Base-by-base conservation (phyloP, 2,329 filamentous ascomycete genomes). In the Myriangium duriaei region DNA sequence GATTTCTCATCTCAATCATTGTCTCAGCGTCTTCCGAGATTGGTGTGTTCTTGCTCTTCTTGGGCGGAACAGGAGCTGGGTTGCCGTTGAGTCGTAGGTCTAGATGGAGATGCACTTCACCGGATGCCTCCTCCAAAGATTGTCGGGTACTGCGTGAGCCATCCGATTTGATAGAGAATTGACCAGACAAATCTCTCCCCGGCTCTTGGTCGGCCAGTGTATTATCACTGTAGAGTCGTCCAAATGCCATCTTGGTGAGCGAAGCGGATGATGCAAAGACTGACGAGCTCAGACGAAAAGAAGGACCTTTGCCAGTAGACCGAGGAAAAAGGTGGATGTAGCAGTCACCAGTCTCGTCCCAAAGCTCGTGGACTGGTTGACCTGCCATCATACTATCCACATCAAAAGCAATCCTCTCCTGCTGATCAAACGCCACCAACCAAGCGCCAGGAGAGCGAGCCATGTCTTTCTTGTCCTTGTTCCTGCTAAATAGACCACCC, bases 261-360 rank as follows among this genome's bases (percentile, higher is more conserved):
- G 64, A 60, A 2, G 63, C 63, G 4, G 74, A 78, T 18, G 72
- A 67, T 17, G 67, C 63, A 46, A 77, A 73, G 17, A 73, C 59
- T 3, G 68, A 62, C 3, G 73, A 76, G 49, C 76, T 65, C 39
- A 79, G 59, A 42, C 68, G 71, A 61, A 79, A 78, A 2, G 73
- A 76, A 6, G 75, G 63, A 4, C 71, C 64, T 49, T 67, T 68
- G 37, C 65, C 66, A 13, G 71, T 69, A 11, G 60, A 68, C 30
- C 68, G 62, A 1, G 74, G 72, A 48, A 74, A 77, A 11, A 79
- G 61, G 48, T 78, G 73, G n/a, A 79, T 63, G 43, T 68, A 65
- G 11, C 73, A 76, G 51, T 78, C 72, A n/a, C 70, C 74, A 32
- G 65, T 53, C 3, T 74, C 69, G 46, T 76, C 71, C 75, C 75